A percentile compares a stretch with the other conserved stretches of the same genome.
Conservation (phyloP, 371 early-diverging fungal genomes). For the Apophysomyces variabilis region DNA sequence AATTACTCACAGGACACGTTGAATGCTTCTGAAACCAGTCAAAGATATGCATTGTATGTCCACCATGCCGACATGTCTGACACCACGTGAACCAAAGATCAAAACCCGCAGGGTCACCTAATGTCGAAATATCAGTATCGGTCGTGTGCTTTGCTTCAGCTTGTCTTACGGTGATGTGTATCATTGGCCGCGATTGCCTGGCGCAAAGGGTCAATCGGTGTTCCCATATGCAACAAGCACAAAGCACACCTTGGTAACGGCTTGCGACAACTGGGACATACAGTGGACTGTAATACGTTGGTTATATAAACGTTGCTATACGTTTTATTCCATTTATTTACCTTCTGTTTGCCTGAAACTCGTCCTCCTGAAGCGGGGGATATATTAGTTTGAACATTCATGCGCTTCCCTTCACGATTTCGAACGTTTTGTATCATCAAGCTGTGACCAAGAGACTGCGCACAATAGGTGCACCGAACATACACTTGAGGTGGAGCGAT, state of each 20-base stretch:
- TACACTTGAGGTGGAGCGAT: conserved; percentile 82
- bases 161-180: conserved; percentile 35
- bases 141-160: neutral
- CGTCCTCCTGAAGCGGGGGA: conserved; percentile 41
- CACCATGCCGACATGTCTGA: conserved; percentile 95
- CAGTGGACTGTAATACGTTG: conserved; percentile 53
- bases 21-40: conserved; percentile 89
- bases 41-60: conserved; percentile 87
- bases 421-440: conserved; percentile 59
- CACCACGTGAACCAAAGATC: conserved; percentile 98
- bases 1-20: conserved; percentile 90
- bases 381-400: conserved; percentile 55
- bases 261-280: conserved; percentile 87
- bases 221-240: conserved; percentile 88
- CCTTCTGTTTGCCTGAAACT: conserved; percentile 51
- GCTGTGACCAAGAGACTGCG: conserved; percentile 75
- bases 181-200: conserved; percentile 52
- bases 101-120: conserved; percentile 66
- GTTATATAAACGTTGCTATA: neutral
- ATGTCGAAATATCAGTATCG: neutral
- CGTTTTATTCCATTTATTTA: conserved; percentile 3
- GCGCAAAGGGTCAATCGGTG: conserved; percentile 63
- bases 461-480: conserved; percentile 90
- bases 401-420: conserved; percentile 60
- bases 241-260: conserved; percentile 93